Evolutionary conservation across 2,329 filamentous ascomycete genomes (phyloP).

Genomic region (Talaromyces sp.): DNA sequence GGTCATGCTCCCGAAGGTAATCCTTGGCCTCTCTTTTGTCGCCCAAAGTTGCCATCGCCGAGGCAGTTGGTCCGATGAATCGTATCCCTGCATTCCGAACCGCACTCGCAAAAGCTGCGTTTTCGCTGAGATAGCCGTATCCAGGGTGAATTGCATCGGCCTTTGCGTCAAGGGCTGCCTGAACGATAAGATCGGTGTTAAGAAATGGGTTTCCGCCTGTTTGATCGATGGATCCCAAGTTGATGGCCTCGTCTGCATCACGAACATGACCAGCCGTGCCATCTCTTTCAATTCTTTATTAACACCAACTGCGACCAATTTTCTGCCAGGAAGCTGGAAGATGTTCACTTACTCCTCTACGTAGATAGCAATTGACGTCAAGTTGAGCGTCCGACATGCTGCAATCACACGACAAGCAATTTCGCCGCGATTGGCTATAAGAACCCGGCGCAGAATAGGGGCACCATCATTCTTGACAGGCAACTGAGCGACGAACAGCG

Average conservation of each 20-base stretch:
- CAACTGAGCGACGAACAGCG: not conserved
- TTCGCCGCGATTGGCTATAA: constrained; percentile 1
- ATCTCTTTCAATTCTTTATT: too few relatives aligned
- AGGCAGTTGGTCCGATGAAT: constrained; percentile 27
- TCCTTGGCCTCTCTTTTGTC: constrained; percentile 24
- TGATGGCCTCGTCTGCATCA: not conserved
- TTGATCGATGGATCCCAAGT: not conserved
- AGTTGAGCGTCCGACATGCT: not conserved
- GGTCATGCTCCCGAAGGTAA: constrained; percentile 19
- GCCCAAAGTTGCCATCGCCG: constrained; percentile 27
- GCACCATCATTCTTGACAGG: not conserved
- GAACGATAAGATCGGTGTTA: not conserved
- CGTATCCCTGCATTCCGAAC: constrained; percentile 24
- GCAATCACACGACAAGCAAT: not conserved
- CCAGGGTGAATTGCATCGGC: not conserved
- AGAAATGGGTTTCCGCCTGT: not conserved
- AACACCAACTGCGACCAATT: too few relatives aligned
- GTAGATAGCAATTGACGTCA: not conserved
- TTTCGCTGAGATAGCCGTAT: constrained; percentile 32
- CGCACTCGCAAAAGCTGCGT: constrained; percentile 24
- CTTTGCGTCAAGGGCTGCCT: not conserved
- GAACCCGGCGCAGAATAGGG: not conserved
- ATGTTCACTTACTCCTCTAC: not conserved
- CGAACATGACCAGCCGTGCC: not conserved
- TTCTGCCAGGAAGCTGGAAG: too few relatives aligned